phyloP scores from a whole-genome alignment of 1,284 basidiomycete genomes.

The Mycena citricolor region DNA sequence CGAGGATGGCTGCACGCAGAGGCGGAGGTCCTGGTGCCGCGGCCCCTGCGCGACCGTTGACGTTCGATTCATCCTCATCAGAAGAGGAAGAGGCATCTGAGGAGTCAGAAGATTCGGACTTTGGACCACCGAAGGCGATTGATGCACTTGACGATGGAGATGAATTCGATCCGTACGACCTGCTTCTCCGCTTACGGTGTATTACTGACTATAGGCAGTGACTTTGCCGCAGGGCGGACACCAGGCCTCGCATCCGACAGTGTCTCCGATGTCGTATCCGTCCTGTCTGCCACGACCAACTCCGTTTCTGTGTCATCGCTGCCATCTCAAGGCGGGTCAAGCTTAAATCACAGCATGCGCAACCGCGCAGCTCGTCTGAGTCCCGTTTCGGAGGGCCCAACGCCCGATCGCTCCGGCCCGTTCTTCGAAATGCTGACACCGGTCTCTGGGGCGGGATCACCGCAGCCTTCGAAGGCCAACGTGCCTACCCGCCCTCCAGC shows the following conservation, averaged over 20 bases:
- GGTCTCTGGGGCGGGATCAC: slow-evolving; percentile 18
- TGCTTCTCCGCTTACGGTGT: slow-evolving; percentile 2
- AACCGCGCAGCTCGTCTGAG: slow-evolving; percentile 55
- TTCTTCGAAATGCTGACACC: slow-evolving; percentile 37
- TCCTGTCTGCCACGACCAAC: slow-evolving; percentile 47
- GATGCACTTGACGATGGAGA: slow-evolving; percentile 63
- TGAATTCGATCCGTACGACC: slow-evolving; percentile 74
- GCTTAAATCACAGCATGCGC: slow-evolving; percentile 25
- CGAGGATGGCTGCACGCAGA: slow-evolving; percentile 60
- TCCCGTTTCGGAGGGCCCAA: slow-evolving; percentile 58
- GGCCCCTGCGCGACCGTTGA: slow-evolving; percentile 35
- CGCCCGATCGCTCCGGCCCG: slow-evolving; percentile 25
- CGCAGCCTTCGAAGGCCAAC: slow-evolving; percentile 22
- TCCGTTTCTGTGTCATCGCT: slow-evolving; percentile 55
- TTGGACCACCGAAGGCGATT: slow-evolving; percentile 38
- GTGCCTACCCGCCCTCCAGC: slow-evolving; percentile 24
- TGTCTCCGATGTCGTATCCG: slow-evolving; percentile 55
- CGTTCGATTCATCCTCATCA: slow-evolving; percentile 59
- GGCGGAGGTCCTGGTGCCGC: slow-evolving; percentile 36
- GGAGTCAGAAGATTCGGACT: slow-evolving; percentile 59
- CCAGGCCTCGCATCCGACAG: slow-evolving; percentile 50
- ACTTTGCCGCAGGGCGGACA: slow-evolving; percentile 51
- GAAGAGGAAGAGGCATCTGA: slow-evolving; percentile 52
- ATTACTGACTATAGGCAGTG: slow-evolving; percentile 31
- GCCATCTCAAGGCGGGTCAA: slow-evolving; percentile 42